Evolutionary conservation across 2,329 filamentous ascomycete genomes (phyloP), one percentile per base, ranked within the genome.

Genomic region (Colletotrichum lentis): DNA sequence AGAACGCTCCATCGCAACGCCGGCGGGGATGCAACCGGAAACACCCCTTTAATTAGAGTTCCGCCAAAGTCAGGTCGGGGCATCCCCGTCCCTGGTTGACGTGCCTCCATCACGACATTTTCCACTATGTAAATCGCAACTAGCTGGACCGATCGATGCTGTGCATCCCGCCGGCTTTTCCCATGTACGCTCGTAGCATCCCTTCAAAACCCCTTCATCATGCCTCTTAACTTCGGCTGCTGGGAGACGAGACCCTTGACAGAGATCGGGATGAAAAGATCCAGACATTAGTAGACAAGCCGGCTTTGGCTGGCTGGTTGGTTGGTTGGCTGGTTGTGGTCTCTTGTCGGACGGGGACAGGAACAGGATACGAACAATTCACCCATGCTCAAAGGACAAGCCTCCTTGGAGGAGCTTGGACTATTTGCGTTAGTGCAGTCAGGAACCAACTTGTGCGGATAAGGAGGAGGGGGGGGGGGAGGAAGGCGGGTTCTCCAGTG

Each of bases 41-140:
- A 43, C 24, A 14, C 20, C 60, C 64, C 60, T 50, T 61, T 64
- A 49, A 59, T 59, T 59, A 64, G 35, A 12, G 61, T 55, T 64
- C 59, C 35, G 18, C 61, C 11, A 52, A 37, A 53, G 20, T 16
- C 46, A 59, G 20, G 54, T 46, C 20, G 2, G 46, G 16, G 39
- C 1, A 11, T 67, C 64, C 64, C 8, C 16, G 44, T 35, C 31
- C 8, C 6, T 18, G 20, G 37, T 24, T 54, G 18, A 52, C 0
- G 53, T 44, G 46, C 31, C 49, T 43, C 24, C 22, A 41, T 35
- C 44, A 50, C 53, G 18, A 58, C 31, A 22, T 47, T 35, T 8
- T 27, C n/a, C 10, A 44, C 24, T 52, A n/a, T 46, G 8, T 37
- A 52, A 4, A 44, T 53, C 11, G 5, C n/a, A 12, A 10, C 35